Conservation (phyloP, 768 basidiomycete species). For the Cyclocybe aegerita region DNA sequence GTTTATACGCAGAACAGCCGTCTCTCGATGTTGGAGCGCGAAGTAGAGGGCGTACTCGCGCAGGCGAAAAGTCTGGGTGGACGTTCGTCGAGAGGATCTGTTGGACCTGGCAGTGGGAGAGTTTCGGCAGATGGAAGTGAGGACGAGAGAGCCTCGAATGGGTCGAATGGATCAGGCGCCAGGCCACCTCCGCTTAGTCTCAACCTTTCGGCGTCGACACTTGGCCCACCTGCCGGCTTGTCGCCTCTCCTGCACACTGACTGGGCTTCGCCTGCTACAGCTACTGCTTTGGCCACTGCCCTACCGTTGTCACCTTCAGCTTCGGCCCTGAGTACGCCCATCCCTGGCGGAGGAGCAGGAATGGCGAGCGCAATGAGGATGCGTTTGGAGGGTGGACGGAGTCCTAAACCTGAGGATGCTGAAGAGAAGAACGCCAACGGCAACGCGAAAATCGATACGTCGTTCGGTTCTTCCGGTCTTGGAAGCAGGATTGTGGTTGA, state of each 20-base stretch:
- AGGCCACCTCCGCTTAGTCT: not conserved
- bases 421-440: not conserved
- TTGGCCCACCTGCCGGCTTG: conserved; percentile 2
- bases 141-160: too few species aligned
- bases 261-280: conserved; percentile 36
- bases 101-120: too few species aligned
- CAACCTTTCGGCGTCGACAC: not conserved
- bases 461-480: conserved; percentile 13
- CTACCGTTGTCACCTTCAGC: conserved; percentile 16
- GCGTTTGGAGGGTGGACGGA: not conserved
- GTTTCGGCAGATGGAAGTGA: too few species aligned
- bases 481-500: conserved; percentile 42
- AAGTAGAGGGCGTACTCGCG: not conserved
- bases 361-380: not conserved
- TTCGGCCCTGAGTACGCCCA: conserved; percentile 12
- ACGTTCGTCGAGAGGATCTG: too few species aligned
- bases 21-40: conserved; percentile 15
- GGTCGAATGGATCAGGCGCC: too few species aligned
- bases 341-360: conserved; percentile 28
- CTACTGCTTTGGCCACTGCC: conserved; percentile 9
- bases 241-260: conserved; percentile 40
- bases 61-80: too few species aligned
- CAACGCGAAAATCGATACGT: conserved; percentile 4
- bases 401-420: not conserved
- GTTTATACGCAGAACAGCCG: conserved; percentile 35